These are phyloP conservation scores for Rubia tinctorum DNA, from an alignment of 305 asterid species.

Conservation along the genomic window DNA sequence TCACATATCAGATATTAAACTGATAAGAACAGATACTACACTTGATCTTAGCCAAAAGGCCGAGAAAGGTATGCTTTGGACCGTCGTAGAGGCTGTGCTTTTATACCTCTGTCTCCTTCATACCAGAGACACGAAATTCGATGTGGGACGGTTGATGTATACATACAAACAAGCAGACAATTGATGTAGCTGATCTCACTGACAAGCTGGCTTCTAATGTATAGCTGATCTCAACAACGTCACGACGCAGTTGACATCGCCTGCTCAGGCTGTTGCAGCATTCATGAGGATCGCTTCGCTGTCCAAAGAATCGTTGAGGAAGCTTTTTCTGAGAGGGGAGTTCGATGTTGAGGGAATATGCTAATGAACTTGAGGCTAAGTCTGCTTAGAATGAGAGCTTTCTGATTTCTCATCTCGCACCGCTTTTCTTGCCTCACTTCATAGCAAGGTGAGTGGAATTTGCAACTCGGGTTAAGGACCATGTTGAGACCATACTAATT, in stretches of 20 bases:
- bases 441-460: no score
- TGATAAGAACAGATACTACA: no score
- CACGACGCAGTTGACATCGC: not conserved
- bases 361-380: slow-evolving; percentile 3
- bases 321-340: slow-evolving; percentile 20
- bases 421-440: slow-evolving; percentile 14
- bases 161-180: no score
- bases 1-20: no score
- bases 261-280: slow-evolving; percentile 11
- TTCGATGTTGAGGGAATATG: slow-evolving; percentile 20
- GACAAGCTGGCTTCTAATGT: not conserved
- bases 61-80: no score
- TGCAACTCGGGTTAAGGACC: slow-evolving; percentile 17
- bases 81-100: no score
- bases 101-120: no score
- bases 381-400: not conserved
- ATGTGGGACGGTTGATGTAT: no score
- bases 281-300: slow-evolving; percentile 18
- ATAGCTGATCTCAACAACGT: slow-evolving; percentile 3
- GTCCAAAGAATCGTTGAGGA: slow-evolving; percentile 27
- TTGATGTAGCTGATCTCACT: not conserved
- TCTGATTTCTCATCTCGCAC: slow-evolving; percentile 23
- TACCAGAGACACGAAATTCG: no score
- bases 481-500: slow-evolving; percentile 17
- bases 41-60: no score